Base-by-base conservation (phyloP, 169 alveolate species). In the Plasmodium relictum region DNA sequence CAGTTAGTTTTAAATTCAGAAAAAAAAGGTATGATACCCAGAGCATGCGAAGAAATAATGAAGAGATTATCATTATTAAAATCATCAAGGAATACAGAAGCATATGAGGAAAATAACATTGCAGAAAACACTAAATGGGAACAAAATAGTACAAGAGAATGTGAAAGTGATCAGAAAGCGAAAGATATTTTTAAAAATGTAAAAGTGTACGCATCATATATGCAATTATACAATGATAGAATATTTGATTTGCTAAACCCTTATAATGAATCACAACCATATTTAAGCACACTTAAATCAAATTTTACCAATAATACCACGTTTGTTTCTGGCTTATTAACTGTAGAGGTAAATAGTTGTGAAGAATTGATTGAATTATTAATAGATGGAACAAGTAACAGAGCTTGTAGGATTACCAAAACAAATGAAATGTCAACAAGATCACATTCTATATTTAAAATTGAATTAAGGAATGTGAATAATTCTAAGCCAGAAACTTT, bases 391-490 rank as follows among this genome's bases (percentile, higher is more conserved):
- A 94, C 96, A 50, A 86, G 80, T 70, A 93, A 94, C 59, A 58
- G 97, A 69, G 95, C 95, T 74, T 94, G 93, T n/a, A 73, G 97
- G 71, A 93, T 93, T 39, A 95, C 97, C 0, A 88, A 91, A 69
- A 93, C 91, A 73, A 95, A 95, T 83, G 95, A 92, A 42, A 95
- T 94, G 96, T 88, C 95, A 44, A 93, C 96, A 58, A 58, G 97
- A 61, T 92, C 96, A 39, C 97, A 95, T 89, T 93, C 97, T 2
- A 94, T 95, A 56, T 95, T 93, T 93, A 94, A 94, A 85, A 91
- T 95, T 18, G 94, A 93, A 45, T 65, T 88, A 48, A 71, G 91
- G 14, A 69, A 88, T 56, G 48, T 52, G 2, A 68, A 63, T 65
- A 70, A 42, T 66, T 65, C 74, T 0, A 88, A 83, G 48, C 71